A percentile compares a stretch with the other conserved stretches of the same genome.
These are phyloP conservation scores for Entoloma clypeatum DNA, from an alignment of 1,284 basidiomycete species.

Conservation along the genomic window DNA sequence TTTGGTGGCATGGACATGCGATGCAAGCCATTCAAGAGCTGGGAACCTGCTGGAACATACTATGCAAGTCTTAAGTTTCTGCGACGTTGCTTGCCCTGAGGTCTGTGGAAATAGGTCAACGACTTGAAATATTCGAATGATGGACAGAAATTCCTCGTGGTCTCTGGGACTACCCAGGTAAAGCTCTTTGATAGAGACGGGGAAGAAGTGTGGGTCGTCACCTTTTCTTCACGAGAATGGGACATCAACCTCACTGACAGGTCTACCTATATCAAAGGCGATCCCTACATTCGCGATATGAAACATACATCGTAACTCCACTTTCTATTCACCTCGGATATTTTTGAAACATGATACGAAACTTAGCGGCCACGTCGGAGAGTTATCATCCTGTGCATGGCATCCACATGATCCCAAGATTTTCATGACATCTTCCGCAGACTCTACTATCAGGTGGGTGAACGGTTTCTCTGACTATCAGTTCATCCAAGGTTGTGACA, in stretches of 20 bases:
- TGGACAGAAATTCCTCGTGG: constrained; percentile 79
- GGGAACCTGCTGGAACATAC: constrained; percentile 92
- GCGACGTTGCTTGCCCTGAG: constrained; percentile 13
- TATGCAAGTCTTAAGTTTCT: constrained; percentile 55
- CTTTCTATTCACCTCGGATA: constrained; percentile 2
- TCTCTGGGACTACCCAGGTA: constrained; percentile 86
- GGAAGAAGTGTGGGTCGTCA: constrained; percentile 72
- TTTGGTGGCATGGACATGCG: constrained; percentile 96
- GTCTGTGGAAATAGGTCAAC: constrained; percentile 64
- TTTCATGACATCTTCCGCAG: constrained; percentile 93
- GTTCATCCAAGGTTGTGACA: constrained; percentile 5
- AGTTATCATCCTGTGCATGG: constrained; percentile 87
- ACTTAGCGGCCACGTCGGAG: constrained; percentile 88
- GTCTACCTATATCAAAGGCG: constrained; percentile 89
- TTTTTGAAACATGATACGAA: constrained; percentile 2
- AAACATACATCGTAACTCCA: constrained; percentile 86
- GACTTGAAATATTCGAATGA: constrained; percentile 86
- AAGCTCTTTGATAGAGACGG: constrained; percentile 90
- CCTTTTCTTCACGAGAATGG: constrained; percentile 22
- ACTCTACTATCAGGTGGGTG: constrained; percentile 90
- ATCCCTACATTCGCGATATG: constrained; percentile 98
- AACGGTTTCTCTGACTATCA: constrained; percentile 19
- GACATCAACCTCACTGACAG: constrained; percentile 54
- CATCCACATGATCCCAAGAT: constrained; percentile 79
- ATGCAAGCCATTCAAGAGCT: constrained; percentile 91